phyloP scores from a whole-genome alignment of 768 basidiomycete genomes.

The Arthromyces matolae region DNA sequence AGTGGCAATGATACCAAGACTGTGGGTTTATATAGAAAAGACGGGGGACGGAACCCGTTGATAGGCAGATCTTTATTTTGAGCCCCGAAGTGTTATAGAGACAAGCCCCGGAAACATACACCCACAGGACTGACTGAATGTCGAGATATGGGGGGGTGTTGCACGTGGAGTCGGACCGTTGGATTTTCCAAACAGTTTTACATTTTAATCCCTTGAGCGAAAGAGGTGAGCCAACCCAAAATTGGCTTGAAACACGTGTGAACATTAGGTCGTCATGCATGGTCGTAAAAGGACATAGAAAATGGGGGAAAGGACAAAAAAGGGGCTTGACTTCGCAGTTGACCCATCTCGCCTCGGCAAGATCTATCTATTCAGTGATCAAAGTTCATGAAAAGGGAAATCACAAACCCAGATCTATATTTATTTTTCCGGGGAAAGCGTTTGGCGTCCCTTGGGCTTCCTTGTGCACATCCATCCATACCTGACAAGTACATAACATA shows the following conservation, averaged over 20 bases:
- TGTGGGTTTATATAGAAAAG: constrained; percentile 17
- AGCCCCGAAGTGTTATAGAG: constrained; percentile 16
- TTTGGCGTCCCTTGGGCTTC: constrained; percentile 30
- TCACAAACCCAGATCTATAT: constrained; percentile 27
- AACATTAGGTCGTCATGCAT: constrained; percentile 33
- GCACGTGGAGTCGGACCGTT: constrained; percentile 26
- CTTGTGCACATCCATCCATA: no score
- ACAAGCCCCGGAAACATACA: constrained; percentile 15
- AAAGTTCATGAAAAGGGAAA: constrained; percentile 27
- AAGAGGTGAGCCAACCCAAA: constrained; percentile 33
- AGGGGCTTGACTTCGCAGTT: constrained; percentile 16
- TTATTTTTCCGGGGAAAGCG: constrained; percentile 30
- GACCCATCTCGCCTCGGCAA: constrained; percentile 36
- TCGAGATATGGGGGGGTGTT: constrained; percentile 19
- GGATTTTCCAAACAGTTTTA: constrained; percentile 29
- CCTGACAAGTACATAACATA: constrained; percentile 14
- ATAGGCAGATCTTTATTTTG: constrained; percentile 21
- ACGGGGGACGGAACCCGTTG: constrained; percentile 18
- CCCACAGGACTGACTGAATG: constrained; percentile 5
- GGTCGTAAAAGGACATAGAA: constrained; percentile 34
- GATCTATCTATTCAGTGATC: constrained; percentile 42
- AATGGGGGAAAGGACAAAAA: constrained; percentile 18
- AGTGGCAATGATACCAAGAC: constrained; percentile 9
- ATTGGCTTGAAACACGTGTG: constrained; percentile 40
- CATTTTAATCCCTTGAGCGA: constrained; percentile 27